phyloP scores from a whole-genome alignment of 164 flowering plant species.

The Taxillus chinensis region DNA sequence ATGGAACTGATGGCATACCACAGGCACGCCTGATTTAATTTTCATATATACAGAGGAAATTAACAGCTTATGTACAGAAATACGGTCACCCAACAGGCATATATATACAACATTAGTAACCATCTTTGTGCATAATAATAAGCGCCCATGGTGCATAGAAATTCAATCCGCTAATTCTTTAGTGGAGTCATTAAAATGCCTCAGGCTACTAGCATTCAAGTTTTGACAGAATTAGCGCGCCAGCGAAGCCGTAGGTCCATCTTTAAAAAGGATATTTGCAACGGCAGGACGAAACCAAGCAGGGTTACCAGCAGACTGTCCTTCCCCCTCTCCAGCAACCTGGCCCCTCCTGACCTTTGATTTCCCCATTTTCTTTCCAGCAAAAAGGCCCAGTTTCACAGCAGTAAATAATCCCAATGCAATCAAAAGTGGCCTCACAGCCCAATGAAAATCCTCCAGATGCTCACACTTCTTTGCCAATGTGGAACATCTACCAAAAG shows the following conservation, averaged over 20 bases:
- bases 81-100: neutral
- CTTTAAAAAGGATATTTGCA: constrained; percentile 53
- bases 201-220: too few relatives aligned
- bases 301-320: constrained; percentile 27
- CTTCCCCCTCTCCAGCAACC: constrained; percentile 30
- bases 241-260: constrained; percentile 24
- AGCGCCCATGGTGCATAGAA: neutral
- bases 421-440: constrained; percentile 70
- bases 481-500: constrained; percentile 10
- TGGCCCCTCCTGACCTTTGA: constrained; percentile 30
- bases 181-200: too few relatives aligned
- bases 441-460: constrained; percentile 94
- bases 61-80: constrained; percentile 3
- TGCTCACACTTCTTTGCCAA: constrained; percentile 43
- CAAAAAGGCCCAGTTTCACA: constrained; percentile 50
- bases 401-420: constrained; percentile 75
- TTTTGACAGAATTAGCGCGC: neutral
- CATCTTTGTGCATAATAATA: neutral
- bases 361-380: constrained; percentile 44
- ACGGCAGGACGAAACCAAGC: constrained; percentile 61
- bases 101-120: neutral
- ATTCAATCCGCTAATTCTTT: neutral
- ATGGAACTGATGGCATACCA: too few relatives aligned
- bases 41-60: neutral
- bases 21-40: too few relatives aligned